Evolutionary conservation across 2,329 filamentous ascomycete genomes (phyloP), one percentile per base, ranked within the genome.

Genomic region (Purpureocillium lavendulum): DNA sequence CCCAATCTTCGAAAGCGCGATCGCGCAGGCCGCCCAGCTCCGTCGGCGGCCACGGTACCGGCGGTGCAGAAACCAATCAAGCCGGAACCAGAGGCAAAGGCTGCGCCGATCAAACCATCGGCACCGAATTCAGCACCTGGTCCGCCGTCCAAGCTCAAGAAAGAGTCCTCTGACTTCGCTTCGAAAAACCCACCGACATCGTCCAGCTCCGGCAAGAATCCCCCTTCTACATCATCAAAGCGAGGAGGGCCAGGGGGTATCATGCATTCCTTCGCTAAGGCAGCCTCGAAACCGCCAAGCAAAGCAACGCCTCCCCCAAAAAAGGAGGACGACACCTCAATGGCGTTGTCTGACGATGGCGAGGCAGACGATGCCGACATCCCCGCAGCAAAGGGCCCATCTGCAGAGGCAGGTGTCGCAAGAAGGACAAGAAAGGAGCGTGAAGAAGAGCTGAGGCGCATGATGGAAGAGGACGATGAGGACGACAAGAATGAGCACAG

Each of bases 201-300:
- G 2, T 52, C 55, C 4, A 57, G 49, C 30, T 40, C 47, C 5
- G 39, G 42, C 12, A 62, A 61, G 40, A 67, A 65, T 40, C 39
- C 58, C 4, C 33, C 64, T 4, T 51, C 61, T 15, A 46, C 65
- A 5, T 30, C 50, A 3, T 30, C 50, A 3, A 87, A 85, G 53
- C 75, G 75, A 41, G 73, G 75, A 39, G 69, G 66, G 13, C 76
- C 80, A 11, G 66, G 64, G 3, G 75, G 76, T 43, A 77, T 94
- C 18, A 87, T 92, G 70, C 81, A 82, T 44, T 84, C 86, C 0
- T 94, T 94, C 56, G 84, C 85, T 12, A 86, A 83, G 52, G 66
- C 70, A 5, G 60, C 58, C 4, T 50, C 57, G 4, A 61, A 55
- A 36, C 53, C 67, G 0, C 51, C 61, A 2, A 4, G 13, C 4